Percentiles rank a stretch among this genome's conserved stretches.
Conservation (phyloP, 176 grass and related monocot genomes). For the Melocanna baccifera region DNA sequence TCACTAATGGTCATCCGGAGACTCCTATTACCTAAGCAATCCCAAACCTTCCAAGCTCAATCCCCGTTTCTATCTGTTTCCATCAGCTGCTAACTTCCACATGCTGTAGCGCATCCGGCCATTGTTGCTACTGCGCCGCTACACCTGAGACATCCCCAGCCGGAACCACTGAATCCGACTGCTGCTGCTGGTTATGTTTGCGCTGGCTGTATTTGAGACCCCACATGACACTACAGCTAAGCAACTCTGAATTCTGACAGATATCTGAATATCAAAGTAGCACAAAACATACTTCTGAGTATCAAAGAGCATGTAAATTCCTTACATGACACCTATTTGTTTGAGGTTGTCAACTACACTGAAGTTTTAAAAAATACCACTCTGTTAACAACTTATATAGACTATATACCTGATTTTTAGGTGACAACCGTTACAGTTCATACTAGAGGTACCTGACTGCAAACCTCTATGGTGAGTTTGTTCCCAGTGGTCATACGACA, state of each 20-base stretch:
- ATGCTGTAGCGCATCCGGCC: too few relatives aligned
- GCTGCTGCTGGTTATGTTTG: too few relatives aligned
- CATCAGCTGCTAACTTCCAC: too few relatives aligned
- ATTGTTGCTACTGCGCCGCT: too few relatives aligned
- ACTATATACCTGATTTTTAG: neutral
- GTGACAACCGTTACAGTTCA: constrained; percentile 3
- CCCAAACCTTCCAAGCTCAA: too few relatives aligned
- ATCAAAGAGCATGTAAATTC: neutral
- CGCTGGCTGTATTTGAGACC: too few relatives aligned
- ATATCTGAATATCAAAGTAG: constrained; percentile 4
- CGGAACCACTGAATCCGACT: too few relatives aligned
- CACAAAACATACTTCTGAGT: neutral
- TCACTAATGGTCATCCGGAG: too few relatives aligned
- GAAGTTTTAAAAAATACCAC: neutral
- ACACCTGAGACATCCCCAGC: too few relatives aligned
- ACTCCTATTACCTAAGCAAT: too few relatives aligned
- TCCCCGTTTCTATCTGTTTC: too few relatives aligned
- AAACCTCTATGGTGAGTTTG: neutral
- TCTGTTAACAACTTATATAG: neutral
- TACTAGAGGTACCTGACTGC: neutral
- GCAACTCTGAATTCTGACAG: neutral
- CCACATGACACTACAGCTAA: too few relatives aligned
- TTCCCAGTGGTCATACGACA: neutral
- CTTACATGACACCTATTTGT: neutral
- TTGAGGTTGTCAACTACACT: neutral